Evolutionary conservation across 2,329 filamentous ascomycete species (phyloP).

Genomic region (Alternaria panax): DNA sequence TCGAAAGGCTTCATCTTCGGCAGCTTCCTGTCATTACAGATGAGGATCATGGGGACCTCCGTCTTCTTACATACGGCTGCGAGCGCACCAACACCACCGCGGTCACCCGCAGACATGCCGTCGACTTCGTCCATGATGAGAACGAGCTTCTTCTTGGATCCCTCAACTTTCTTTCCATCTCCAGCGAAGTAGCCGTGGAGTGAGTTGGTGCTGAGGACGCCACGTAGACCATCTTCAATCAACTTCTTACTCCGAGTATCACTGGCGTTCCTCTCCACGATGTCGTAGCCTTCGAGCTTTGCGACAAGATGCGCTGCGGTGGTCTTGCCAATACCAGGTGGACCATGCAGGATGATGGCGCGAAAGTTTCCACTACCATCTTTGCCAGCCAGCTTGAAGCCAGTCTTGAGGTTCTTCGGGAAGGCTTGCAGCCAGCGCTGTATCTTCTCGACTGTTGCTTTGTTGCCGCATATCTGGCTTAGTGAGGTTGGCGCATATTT

Average conservation of each 20-base stretch:
- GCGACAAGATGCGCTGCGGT: constrained; percentile 95
- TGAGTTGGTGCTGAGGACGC: constrained; percentile 92
- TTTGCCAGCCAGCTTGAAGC: constrained; percentile 82
- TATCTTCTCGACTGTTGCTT: constrained; percentile 85
- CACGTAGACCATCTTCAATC: constrained; percentile 85
- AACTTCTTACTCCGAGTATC: constrained; percentile 96
- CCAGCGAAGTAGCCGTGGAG: constrained; percentile 88
- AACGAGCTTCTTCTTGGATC: constrained; percentile 88
- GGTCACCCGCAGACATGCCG: constrained; percentile 96
- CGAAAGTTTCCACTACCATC: constrained; percentile 85
- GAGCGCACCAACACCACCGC: constrained; percentile 91
- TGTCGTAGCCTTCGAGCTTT: constrained; percentile 89
- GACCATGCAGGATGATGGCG: constrained; percentile 93
- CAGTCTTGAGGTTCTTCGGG: constrained; percentile 76
- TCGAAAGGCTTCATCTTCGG: constrained; percentile 99
- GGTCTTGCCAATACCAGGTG: constrained; percentile 96
- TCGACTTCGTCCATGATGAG: constrained; percentile 99
- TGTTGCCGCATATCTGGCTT: constrained; percentile 94
- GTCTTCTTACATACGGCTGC: constrained; percentile 96
- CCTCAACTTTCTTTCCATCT: constrained; percentile 80
- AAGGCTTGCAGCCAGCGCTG: constrained; percentile 87
- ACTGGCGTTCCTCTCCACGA: constrained; percentile 94
- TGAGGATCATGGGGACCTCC: constrained; percentile 91
- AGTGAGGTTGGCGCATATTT: constrained; percentile 91
- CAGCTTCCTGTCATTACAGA: constrained; percentile 91